Conservation (phyloP, 139 green algal species). For the Chlamydomonas applanata region DNA sequence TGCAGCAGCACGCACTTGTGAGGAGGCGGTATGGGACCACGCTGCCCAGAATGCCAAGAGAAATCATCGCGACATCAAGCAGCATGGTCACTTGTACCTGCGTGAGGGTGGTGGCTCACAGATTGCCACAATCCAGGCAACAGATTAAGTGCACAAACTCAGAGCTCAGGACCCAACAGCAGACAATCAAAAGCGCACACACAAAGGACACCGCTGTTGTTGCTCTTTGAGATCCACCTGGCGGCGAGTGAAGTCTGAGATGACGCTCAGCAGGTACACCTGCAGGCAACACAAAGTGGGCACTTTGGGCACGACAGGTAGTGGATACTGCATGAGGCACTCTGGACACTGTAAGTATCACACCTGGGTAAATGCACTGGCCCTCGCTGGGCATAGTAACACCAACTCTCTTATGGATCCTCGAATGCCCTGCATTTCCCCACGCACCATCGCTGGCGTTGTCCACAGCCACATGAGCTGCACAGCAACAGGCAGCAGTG, state of each 20-base stretch:
- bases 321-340: too few relatives aligned
- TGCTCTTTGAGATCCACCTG: constrained; percentile 15
- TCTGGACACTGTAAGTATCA: too few relatives aligned
- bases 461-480: constrained; percentile 45
- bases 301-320: too few relatives aligned
- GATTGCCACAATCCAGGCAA: neutral
- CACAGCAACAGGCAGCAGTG: too few relatives aligned
- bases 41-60: constrained; percentile 20
- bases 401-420: too few relatives aligned
- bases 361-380: too few relatives aligned
- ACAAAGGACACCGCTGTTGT: too few relatives aligned
- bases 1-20: constrained; percentile 4
- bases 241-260: constrained; percentile 36
- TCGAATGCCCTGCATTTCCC: too few relatives aligned
- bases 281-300: too few relatives aligned
- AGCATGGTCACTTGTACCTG: constrained; percentile 24
- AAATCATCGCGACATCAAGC: constrained; percentile 26
- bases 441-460: constrained; percentile 47
- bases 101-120: neutral
- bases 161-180: neutral
- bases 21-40: constrained; percentile 14
- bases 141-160: neutral
- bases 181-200: too few relatives aligned
- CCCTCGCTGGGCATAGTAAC: too few relatives aligned
- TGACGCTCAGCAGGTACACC: constrained; percentile 48